phyloP scores from a whole-genome alignment of 1,284 basidiomycete species.

The Xerocomus cyaneibrunnescens region DNA sequence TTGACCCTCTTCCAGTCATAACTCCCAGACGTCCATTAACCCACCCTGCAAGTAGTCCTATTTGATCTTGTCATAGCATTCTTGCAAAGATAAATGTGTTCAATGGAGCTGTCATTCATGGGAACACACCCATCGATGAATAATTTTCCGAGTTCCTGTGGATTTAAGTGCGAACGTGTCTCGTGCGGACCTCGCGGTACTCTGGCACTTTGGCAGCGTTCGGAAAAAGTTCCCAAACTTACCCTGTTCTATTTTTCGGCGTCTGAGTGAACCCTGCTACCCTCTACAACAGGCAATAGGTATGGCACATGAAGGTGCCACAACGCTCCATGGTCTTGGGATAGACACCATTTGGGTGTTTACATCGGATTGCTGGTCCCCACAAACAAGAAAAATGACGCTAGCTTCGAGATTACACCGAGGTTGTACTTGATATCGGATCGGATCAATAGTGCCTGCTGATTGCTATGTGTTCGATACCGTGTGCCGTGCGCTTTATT shows the following conservation, averaged over 20 bases:
- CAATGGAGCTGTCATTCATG: not conserved
- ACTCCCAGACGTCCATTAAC: no score
- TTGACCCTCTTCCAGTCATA: no score
- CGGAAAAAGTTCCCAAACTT: no score
- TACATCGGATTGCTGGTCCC: not conserved
- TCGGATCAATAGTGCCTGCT: not conserved
- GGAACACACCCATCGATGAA: not conserved
- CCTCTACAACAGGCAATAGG: no score
- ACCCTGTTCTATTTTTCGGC: no score
- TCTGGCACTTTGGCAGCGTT: not conserved
- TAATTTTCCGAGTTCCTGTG: no score
- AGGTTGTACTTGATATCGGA: not conserved
- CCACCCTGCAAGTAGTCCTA: no score
- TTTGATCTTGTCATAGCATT: no score
- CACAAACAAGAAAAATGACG: not conserved
- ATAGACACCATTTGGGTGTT: not conserved
- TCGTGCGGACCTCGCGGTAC: slow-evolving; percentile 1
- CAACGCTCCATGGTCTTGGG: no score
- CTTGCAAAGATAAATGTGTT: not conserved
- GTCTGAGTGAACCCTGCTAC: no score
- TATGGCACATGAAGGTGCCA: no score
- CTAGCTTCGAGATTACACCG: not conserved
- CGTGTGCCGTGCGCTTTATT: not conserved
- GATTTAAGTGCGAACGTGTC: slow-evolving; percentile 19
- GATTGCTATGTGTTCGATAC: not conserved